Conservation (phyloP, 2,329 filamentous ascomycete genomes). For the Alternaria incomplexa region DNA sequence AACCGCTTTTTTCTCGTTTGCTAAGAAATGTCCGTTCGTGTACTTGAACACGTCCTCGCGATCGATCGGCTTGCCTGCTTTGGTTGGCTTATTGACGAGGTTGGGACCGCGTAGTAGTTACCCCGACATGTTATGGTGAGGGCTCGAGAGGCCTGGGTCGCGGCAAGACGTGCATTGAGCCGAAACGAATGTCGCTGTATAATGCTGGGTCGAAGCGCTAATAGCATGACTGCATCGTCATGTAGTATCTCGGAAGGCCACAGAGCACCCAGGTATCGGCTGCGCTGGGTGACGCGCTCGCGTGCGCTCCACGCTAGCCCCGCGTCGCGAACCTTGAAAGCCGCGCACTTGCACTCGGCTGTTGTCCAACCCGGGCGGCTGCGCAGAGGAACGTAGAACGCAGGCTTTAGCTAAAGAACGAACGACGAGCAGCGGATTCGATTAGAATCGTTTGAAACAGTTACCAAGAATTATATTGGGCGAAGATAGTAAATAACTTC, state of each 20-base stretch:
- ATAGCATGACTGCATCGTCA: neutral
- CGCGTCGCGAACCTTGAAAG: neutral
- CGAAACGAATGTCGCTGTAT: neutral
- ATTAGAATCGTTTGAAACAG: rapidly evolving
- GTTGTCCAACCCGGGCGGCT: neutral
- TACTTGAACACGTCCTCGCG: constrained; percentile 33
- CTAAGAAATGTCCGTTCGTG: constrained; percentile 38
- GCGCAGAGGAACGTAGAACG: neutral
- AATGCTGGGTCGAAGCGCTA: neutral
- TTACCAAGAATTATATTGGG: rapidly evolving
- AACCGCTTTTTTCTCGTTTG: constrained; percentile 29
- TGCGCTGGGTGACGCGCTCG: neutral
- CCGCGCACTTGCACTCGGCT: neutral
- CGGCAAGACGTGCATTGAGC: too few relatives aligned
- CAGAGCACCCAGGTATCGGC: too few relatives aligned
- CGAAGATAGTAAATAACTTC: rapidly evolving
- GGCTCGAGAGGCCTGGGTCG: neutral
- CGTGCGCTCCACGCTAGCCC: neutral
- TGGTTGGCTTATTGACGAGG: neutral
- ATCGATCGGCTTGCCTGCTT: constrained; percentile 14
- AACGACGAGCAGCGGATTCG: rapidly evolving
- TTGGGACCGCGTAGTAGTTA: neutral
- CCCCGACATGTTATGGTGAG: constrained; percentile 8
- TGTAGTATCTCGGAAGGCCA: too few relatives aligned
- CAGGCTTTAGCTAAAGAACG: neutral